Evolutionary conservation across 192 early-diverging fungal species (phyloP).

Genomic region (Backusella mclennaniae): DNA sequence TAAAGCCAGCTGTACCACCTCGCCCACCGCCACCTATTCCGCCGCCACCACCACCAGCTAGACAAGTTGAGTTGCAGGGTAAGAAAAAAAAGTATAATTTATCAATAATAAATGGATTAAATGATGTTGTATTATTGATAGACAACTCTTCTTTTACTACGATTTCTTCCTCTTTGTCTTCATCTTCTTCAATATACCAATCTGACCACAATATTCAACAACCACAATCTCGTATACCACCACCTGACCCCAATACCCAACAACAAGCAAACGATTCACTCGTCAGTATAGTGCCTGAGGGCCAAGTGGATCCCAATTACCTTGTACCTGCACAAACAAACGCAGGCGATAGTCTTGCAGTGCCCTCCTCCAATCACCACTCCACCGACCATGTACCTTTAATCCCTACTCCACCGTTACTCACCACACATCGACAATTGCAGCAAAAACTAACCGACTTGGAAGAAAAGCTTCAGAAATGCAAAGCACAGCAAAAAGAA

Average conservation of each 20-base stretch:
- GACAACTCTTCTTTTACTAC: conserved; percentile 4
- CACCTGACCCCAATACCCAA: not conserved
- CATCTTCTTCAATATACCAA: not conserved
- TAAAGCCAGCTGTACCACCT: conserved; percentile 53
- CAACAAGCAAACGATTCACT: not conserved
- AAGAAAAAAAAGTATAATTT: not conserved
- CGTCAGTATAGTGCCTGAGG: conserved; percentile 44
- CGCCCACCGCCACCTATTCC: conserved; percentile 43
- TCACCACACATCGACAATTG: conserved; percentile 48
- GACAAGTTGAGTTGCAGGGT: conserved; percentile 15
- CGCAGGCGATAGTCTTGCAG: conserved; percentile 43
- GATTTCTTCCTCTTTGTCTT: not conserved
- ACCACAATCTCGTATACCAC: not conserved
- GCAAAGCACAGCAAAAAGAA: conserved; percentile 14
- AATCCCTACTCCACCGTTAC: conserved; percentile 54
- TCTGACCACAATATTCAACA: not conserved
- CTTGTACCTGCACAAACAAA: conserved; percentile 51
- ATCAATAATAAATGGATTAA: not conserved
- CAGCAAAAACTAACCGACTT: conserved; percentile 44
- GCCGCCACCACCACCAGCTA: conserved; percentile 10
- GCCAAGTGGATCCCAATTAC: conserved; percentile 54
- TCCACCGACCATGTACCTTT: conserved; percentile 51
- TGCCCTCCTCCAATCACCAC: conserved; percentile 19
- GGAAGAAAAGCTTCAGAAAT: conserved; percentile 35
- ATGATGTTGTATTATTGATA: not conserved